Conservation (phyloP, 805 yeast genomes). For the Zygotorulaspora florentina region DNA sequence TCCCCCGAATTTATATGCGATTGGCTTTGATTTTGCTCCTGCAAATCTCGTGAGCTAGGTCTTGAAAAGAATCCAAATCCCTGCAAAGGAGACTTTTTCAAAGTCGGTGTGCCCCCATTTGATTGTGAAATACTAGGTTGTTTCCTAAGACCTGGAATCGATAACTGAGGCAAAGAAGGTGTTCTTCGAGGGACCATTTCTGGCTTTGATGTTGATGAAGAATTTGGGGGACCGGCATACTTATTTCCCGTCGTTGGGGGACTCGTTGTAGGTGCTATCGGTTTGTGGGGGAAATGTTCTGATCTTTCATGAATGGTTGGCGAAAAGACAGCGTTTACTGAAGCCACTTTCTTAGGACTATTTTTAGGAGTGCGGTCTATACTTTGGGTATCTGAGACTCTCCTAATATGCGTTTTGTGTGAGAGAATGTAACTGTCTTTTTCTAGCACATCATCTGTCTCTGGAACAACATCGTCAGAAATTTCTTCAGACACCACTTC, state of each 20-base stretch:
- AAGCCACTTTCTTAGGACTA: slow-evolving; percentile 21
- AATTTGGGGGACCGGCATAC: slow-evolving; percentile 12
- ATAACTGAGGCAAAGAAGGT: slow-evolving; percentile 32
- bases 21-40: slow-evolving; percentile 19
- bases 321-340: slow-evolving; percentile 2
- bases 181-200: slow-evolving; percentile 23
- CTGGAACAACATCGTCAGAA: slow-evolving; percentile 17
- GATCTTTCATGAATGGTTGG: slow-evolving; percentile 5
- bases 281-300: slow-evolving; percentile 5
- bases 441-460: slow-evolving; percentile 4
- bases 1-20: slow-evolving; percentile 15
- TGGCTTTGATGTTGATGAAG: slow-evolving; percentile 14
- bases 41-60: slow-evolving; percentile 28
- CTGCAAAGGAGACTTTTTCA: slow-evolving; percentile 33
- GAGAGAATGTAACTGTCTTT: slow-evolving; percentile 20
- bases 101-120: slow-evolving; percentile 19
- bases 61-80: slow-evolving; percentile 32
- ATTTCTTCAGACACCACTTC: slow-evolving; percentile 21
- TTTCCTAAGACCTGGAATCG: slow-evolving; percentile 26
- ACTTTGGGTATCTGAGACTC: slow-evolving; percentile 32
- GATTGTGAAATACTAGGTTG: slow-evolving; percentile 23
- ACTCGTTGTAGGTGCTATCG: slow-evolving; percentile 6
- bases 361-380: slow-evolving; percentile 24
- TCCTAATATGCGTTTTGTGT: slow-evolving; percentile 22
- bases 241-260: slow-evolving; percentile 6